These are phyloP conservation scores for Staphylotrichum longicolle DNA, from an alignment of 495 filamentous ascomycete species.

Conservation along the genomic window DNA sequence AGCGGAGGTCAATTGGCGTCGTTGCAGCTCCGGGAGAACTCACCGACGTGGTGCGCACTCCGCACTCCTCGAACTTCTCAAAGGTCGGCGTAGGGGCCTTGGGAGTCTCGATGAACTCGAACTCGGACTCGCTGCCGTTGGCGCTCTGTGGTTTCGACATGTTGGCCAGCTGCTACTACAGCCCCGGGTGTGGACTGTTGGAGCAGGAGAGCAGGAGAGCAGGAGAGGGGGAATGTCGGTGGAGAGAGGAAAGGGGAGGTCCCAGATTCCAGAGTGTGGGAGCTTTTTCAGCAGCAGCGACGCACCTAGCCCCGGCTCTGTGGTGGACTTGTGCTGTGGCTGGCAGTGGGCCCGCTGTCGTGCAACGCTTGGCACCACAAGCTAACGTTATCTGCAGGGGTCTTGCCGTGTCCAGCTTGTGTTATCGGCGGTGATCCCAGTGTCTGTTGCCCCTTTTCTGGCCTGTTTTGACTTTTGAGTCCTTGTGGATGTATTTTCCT, in stretches of 20 bases:
- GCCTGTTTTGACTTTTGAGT: background rate
- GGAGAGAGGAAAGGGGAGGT: constrained; percentile 9
- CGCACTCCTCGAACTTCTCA: constrained; percentile 62
- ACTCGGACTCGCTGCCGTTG: constrained; percentile 55
- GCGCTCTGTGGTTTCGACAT: constrained; percentile 49
- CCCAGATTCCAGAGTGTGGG: constrained; percentile 7
- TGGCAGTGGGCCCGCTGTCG: constrained; percentile 5
- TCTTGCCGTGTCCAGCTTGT: background rate
- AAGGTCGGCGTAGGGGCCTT: constrained; percentile 56
- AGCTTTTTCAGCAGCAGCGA: background rate
- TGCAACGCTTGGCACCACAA: constrained; percentile 5
- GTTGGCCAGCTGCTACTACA: constrained; percentile 27
- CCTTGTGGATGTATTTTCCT: no score
- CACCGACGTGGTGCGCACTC: constrained; percentile 72
- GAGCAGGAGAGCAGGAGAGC: background rate
- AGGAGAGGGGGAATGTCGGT: constrained; percentile 24
- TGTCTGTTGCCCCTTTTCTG: constrained; percentile 8
- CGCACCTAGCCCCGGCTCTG: no score
- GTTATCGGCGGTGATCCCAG: background rate
- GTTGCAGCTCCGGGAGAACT: constrained; percentile 30
- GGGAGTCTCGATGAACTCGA: constrained; percentile 79
- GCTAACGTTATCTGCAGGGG: background rate
- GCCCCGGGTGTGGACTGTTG: constrained; percentile 19
- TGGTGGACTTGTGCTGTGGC: background rate
- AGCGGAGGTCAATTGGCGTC: constrained; percentile 15